Base-by-base conservation (phyloP, 805 yeast genomes). In the Saccharomycopsis amapae region DNA sequence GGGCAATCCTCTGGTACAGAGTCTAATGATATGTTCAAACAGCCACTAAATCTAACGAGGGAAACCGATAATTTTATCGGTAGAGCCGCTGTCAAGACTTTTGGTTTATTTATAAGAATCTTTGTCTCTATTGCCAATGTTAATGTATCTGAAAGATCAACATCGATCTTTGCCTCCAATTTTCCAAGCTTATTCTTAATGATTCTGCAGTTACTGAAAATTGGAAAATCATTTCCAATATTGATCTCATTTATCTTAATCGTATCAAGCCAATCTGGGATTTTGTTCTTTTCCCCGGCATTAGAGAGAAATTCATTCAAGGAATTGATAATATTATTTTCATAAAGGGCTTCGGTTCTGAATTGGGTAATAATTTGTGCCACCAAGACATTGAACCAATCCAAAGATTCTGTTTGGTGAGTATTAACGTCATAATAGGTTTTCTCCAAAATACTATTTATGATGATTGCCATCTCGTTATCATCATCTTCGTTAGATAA, bases 141-240 rank as follows among this genome's bases (percentile, higher is more conserved):
- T 31, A 89, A 65, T 4, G 95, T 81, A 58, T 89, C 97, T 12
- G 89, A 78, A 40, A 89, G 69, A 60, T 87, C 95, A 28, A 89
- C 94, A 62, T 89, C 96, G 26, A 89, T 88, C 55, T 84, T 85
- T 1, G 95, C 96, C 59, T 88, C 95, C 37, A 77, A 58, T 36
- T 80, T 64, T 15, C 79, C 68, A 75, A 61, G 37, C 63, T 73
- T 62, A 31, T 69, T 69, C 19, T 63, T 58, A 18, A 75, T 69
- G 32, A 93, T 85, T 41, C 95, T 73, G 63, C 98, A 93, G 58
- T 93, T 93, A 46, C 95, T 85, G 60, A 93, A 85, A 42, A 93
- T 85, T 2, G 98, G 98, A 60, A 81, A 93, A 62, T 89, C 97
- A 59, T 87, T 85, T 28, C 98, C 98, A 47, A 93, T 81, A 56